Evolutionary conservation across 2,329 filamentous ascomycete genomes (phyloP), one percentile per base, ranked within the genome.

Genomic region (Pseudopithomyces chartarum): DNA sequence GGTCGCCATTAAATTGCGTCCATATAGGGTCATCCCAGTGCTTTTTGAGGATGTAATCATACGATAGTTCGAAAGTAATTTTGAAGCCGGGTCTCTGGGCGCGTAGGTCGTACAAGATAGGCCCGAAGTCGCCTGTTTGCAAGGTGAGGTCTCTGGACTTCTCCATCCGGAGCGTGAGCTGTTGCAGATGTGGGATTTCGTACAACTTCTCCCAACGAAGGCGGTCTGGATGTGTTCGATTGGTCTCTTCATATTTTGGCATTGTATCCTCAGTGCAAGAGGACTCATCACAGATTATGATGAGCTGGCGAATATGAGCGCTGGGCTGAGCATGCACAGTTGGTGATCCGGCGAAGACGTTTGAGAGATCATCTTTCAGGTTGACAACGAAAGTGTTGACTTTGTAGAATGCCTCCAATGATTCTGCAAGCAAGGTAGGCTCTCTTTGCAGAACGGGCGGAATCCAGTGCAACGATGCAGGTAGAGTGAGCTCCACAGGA

Each of bases 361-460:
- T 6, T 10, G 23, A 11, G 2, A 36, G 38, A 8, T 40, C 10
- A n/a, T 19, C 11, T 1, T 44, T 19, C 6, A 60, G 19, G 40
- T 33, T 20, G 3, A 60, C 6, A 33, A 50, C 43, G 55, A 63
- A 62, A 26, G 53, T 56, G 39, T 63, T 61, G 34, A 22, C 13
- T 17, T 17, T 20, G 33, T 58, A 65, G 52, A 49, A 60, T 23
- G 54, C 51, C 42, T 63, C 58, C 2, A 61, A 49, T 10, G 57
- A 50, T 48, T 65, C 62, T 6, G 44, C 34, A 29, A 40, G 36
- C 12, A 63, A 33, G 15, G 22, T 51, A 10, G 60, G 40, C 23
- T 60, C 6, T 6, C 43, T 47, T 5, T 15, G 29, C n/a, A 46
- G 8, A 11, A 45, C 43, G 3, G 47, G 49, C n/a, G 53, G 54